These are phyloP conservation scores for Trichoderma aggressivum DNA, from an alignment of 2,329 filamentous ascomycete species.

Conservation along the genomic window DNA sequence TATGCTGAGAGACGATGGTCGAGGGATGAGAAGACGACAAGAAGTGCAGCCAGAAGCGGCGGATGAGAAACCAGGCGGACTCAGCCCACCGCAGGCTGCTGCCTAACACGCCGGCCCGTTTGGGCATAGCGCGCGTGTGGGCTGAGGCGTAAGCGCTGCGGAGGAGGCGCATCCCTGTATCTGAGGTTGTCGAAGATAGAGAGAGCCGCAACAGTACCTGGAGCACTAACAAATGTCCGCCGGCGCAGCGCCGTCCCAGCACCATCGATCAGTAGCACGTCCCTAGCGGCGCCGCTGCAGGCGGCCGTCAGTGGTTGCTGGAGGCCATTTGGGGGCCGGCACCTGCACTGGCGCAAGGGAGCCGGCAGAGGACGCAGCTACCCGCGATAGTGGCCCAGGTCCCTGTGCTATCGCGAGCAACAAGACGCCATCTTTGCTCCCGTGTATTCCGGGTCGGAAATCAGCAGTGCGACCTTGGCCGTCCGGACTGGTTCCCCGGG, in stretches of 20 bases:
- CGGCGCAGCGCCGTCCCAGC: neutral
- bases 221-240: slow-evolving; percentile 13
- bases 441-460: slow-evolving; percentile 12
- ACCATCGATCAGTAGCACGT: neutral
- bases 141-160: slow-evolving; percentile 20
- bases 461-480: neutral
- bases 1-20: neutral
- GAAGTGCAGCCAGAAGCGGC: slow-evolving; percentile 19
- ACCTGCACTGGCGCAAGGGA: neutral
- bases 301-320: neutral
- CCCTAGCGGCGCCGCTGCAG: neutral
- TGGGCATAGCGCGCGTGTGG: slow-evolving; percentile 20
- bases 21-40: neutral
- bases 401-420: slow-evolving; percentile 3
- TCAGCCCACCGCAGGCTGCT: slow-evolving; percentile 26
- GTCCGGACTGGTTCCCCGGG: neutral
- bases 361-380: neutral
- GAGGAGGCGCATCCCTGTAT: slow-evolving; percentile 22
- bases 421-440: neutral
- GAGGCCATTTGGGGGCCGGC: neutral
- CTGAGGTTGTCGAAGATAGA: neutral
- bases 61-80: slow-evolving; percentile 21
- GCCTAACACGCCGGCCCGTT: slow-evolving; percentile 21
- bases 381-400: slow-evolving; percentile 1
- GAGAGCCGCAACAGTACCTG: slow-evolving; percentile 6